phyloP scores from a whole-genome alignment of 2,329 filamentous ascomycete genomes.

The Calcarisporium arbuscula region DNA sequence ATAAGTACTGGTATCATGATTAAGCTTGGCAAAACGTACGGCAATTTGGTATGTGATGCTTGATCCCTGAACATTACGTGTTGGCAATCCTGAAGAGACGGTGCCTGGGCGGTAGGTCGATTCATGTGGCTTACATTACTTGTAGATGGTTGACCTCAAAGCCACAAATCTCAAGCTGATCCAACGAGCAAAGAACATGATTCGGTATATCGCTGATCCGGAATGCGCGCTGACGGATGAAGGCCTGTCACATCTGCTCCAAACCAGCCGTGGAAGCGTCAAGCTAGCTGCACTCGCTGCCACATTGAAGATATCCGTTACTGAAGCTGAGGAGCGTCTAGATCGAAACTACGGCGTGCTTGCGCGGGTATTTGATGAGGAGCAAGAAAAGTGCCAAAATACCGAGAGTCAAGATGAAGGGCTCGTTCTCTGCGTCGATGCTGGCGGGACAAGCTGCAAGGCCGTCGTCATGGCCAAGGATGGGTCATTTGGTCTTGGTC shows the following conservation, averaged over 20 bases:
- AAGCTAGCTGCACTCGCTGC: conserved; percentile 6
- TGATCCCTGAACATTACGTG: not conserved
- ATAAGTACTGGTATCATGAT: conserved; percentile 36
- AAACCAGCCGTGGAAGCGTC: conserved; percentile 10
- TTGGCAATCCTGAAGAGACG: conserved; percentile 26
- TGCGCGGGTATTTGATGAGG: conserved; percentile 11
- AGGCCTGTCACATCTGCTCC: conserved; percentile 13
- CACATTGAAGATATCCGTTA: conserved; percentile 3
- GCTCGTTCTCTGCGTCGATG: conserved; percentile 32
- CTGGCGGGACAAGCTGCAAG: conserved; percentile 35
- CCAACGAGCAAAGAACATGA: conserved; percentile 17
- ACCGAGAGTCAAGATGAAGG: not conserved
- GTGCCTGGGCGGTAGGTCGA: too few species aligned
- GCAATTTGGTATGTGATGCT: conserved; percentile 30
- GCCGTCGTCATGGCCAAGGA: conserved; percentile 23
- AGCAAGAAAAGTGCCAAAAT: not conserved
- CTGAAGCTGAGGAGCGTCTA: conserved; percentile 15
- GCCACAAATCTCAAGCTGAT: conserved; percentile 30
- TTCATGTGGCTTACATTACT: too few species aligned
- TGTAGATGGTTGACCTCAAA: conserved; percentile 19
- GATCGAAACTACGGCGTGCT: conserved; percentile 11
- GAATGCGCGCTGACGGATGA: conserved; percentile 12
- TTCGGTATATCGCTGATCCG: conserved; percentile 11
- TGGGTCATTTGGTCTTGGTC: conserved; percentile 20
- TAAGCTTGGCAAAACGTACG: conserved; percentile 32